Conservation (phyloP, 2,329 filamentous ascomycete species). For the Cladophialophora immunda region DNA sequence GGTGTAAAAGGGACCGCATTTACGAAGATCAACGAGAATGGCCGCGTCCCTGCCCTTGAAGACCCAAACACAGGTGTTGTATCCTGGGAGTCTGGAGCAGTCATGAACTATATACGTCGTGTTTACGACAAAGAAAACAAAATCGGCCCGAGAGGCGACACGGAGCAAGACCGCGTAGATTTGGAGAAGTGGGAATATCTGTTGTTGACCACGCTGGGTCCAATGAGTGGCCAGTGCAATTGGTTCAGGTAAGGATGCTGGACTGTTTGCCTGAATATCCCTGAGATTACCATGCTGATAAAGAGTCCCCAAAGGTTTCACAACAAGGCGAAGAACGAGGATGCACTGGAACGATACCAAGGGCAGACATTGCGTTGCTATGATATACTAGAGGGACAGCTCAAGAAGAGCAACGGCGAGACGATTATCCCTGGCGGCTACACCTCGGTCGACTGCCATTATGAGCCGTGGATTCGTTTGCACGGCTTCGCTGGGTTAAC, state of each 20-base stretch:
- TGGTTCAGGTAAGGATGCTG: constrained; percentile 48
- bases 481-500: constrained; percentile 50
- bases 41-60: constrained; percentile 50
- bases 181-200: constrained; percentile 59
- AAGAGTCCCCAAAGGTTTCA: constrained; percentile 38
- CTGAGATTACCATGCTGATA: neutral
- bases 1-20: constrained; percentile 51
- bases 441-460: constrained; percentile 54
- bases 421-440: constrained; percentile 50
- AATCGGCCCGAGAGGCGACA: constrained; percentile 47
- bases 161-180: constrained; percentile 53
- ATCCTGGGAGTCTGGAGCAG: constrained; percentile 51
- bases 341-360: constrained; percentile 52
- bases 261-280: too few species aligned
- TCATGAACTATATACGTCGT: constrained; percentile 50
- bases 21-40: constrained; percentile 56
- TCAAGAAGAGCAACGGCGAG: constrained; percentile 49
- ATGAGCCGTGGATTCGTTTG: constrained; percentile 53
- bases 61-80: constrained; percentile 51
- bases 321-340: constrained; percentile 51
- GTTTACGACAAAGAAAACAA: constrained; percentile 54
- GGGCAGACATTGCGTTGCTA: constrained; percentile 54
- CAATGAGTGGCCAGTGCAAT: constrained; percentile 53
- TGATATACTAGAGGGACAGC: constrained; percentile 52
- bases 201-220: constrained; percentile 51